Base-by-base conservation (phyloP, 129 eudicot genomes). In the Apium graveolens region DNA sequence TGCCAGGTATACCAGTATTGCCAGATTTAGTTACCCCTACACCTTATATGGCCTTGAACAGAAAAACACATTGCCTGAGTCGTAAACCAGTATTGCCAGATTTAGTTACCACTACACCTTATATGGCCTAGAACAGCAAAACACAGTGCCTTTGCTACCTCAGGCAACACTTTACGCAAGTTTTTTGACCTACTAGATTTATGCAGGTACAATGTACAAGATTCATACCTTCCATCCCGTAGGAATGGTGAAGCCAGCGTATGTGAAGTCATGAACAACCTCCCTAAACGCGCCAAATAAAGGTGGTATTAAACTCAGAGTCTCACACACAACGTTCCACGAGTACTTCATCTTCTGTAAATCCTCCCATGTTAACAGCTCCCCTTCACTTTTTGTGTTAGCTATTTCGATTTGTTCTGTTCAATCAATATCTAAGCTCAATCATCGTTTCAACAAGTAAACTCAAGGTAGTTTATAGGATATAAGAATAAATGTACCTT, bases 401-500 rank as follows among this genome's bases (percentile, higher is more conserved):
- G 68, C 43, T 42, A 76, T 76, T 49, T 31, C 69, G 18, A 51
- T 76, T 76, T 51, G 78, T 34, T 76, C 78, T 76, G 68, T 60
- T 55, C 62, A 51, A 51, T 20, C 62, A 51, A 51, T 21, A 51
- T 51, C 24, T 49, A 16, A 17, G 1, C 57, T 49, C n/a, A 3
- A 5, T 53, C 62, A 53, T 21, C 3, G 26, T 53, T 21, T 53
- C 27, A 53, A 53, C 27, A 21, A 53, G 62, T 53, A 9, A 53
- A 53, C 21, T 8, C 3, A 21, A 53, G 11, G 27, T 53, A 21
- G 26, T 53, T 21, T 21, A 21, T 0, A 53, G 21, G 62, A 53
- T 49, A 49, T 14, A 3, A 49, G 5, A 49, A 49, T n/a, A n/a
- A n/a, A n/a, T n/a, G n/a, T n/a, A n/a, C 90, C 90, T 81, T 77